Conservation (phyloP, 2,329 filamentous ascomycete species). For the Trichophyton mentagrophytes region DNA sequence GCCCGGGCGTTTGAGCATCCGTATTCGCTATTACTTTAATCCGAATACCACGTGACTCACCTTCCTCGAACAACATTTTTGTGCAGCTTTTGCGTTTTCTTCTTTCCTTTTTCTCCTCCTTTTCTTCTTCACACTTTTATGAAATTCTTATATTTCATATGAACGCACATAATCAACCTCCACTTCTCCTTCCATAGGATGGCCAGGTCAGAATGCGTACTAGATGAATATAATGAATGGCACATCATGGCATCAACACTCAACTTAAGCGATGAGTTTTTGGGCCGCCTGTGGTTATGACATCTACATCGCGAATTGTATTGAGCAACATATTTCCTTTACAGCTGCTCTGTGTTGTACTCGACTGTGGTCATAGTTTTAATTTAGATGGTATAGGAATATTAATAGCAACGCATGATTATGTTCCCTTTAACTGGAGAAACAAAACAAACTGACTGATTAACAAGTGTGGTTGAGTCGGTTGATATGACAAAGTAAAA, state of each 20-base stretch:
- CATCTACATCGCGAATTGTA: constrained; percentile 13
- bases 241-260: constrained; percentile 6
- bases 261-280: constrained; percentile 18
- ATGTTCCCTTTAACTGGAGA: background rate
- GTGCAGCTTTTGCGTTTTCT: constrained; percentile 10
- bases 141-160: constrained; percentile 20
- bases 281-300: constrained; percentile 29
- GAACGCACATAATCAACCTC: constrained; percentile 39
- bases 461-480: background rate
- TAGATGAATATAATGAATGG: constrained; percentile 22
- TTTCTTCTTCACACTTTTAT: constrained; percentile 27
- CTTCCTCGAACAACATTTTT: background rate
- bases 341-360: background rate
- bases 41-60: background rate
- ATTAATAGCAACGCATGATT: background rate
- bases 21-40: background rate
- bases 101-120: constrained; percentile 6
- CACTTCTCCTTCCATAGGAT: constrained; percentile 32
- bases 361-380: background rate
- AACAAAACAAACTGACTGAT: background rate
- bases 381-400: background rate
- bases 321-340: background rate
- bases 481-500: background rate
- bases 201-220: constrained; percentile 39
- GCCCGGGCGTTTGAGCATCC: background rate